Evolutionary conservation across 306 rosid species (phyloP), one percentile per base, ranked within the genome.

Genomic region (Corylus avellana): DNA sequence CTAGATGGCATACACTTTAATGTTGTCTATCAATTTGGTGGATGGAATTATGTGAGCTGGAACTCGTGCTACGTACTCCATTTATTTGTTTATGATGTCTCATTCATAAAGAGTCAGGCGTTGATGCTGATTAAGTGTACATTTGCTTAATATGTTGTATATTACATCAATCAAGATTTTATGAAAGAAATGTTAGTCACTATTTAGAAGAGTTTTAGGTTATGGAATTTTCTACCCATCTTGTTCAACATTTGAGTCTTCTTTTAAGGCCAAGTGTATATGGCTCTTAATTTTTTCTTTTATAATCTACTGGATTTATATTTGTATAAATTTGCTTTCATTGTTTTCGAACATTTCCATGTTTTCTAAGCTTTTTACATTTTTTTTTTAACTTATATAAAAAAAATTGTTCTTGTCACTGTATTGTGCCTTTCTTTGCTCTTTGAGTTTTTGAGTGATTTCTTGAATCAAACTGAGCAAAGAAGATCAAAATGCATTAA

Each of bases 401-500:
- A 22, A 22, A 22, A 22, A 22, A 22, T 22, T 55, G 59, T 55
- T 6, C 20, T 51, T 0, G 1, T n/a, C 2, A 6, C 47, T 6
- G 64, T 22, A 22, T 25, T 32, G 44, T 14, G 46, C 32, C 70
- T 63, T 7, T 35, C 29, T 63, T 12, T 63, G 47, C 22, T 63
- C 70, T 73, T n/a, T 27, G 49, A 53, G 1, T 63, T 56, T 70
- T 11, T 27, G 16, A 66, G 51, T 25, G 53, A 10, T 49, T 35
- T 69, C 48, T 13, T 58, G n/a, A 51, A 59, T 80, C 78, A 48
- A 18, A 73, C 72, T 67, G 55, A 27, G 78, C 35, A 39, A 37
- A 57, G 82, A 77, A 73, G 25, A 72, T 84, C 70, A 68, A 14
- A 51, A 9, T 69, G 57, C 76, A 18, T 69, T 58, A 39, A 58